Evolutionary conservation across 106 monocot species (phyloP), one percentile per base, ranked within the genome.

Genomic region (Dendrobium catenatum): DNA sequence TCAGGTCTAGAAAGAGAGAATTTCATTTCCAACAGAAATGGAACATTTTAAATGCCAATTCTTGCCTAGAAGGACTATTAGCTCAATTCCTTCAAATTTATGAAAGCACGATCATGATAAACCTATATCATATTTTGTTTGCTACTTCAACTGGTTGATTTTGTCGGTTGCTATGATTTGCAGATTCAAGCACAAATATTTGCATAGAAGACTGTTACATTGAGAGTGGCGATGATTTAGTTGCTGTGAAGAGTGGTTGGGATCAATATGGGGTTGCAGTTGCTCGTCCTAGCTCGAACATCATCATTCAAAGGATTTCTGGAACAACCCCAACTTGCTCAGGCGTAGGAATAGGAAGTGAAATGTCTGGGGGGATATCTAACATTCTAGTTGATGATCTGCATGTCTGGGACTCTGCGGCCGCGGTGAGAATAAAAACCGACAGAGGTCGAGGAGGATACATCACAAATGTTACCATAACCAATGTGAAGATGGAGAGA

Each of bases 181-280:
- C 91, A 93, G 93, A 96, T 61, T 96, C 96, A 19, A 91, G 96
- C 87, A 49, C 86, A 15, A 37, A 87, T 29, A 86, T 96, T 5
- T 96, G 96, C 75, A 90, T 94, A 43, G 92, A 96, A 80, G 96
- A 96, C 86, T 96, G 96, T 33, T 94, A 94, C 80, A 89, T 96
- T 5, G 93, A 96, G 79, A 96, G 94, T 56, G 96, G 96, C 41
- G 94, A 96, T 74, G 96, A 96, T 42, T 80, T 96, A 22, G 92
- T 96, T 19, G 96, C 94, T 13, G 59, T 96, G 33, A 96, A 96
- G 88, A 96, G 96, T 31, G 96, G 94, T 7, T 96, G 96, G 96
- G 96, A 96, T 84, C 94, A 94, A 15, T 92, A 90, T n/a, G 96
- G 96, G 4, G 88, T 85, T 20, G 55, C 82, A 17, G 73, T 79